These are phyloP conservation scores for Persicaria maculosa DNA, from an alignment of 148 eudicot species.

Conservation along the genomic window DNA sequence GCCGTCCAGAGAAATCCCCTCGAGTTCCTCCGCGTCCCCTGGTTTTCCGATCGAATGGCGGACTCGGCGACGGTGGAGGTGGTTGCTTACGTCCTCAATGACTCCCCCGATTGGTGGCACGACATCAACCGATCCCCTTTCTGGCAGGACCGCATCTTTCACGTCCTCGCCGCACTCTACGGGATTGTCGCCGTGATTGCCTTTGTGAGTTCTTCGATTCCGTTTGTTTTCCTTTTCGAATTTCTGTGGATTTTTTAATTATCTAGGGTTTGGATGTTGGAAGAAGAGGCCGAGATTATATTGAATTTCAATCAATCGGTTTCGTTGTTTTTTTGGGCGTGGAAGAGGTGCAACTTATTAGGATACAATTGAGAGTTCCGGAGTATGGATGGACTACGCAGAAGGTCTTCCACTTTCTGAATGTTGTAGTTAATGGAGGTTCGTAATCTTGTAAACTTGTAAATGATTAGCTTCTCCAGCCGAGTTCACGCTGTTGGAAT, in stretches of 20 bases:
- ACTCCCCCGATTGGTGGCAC: slow-evolving; percentile 67
- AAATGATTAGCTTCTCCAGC: not conserved
- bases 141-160: slow-evolving; percentile 93
- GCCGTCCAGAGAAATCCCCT: not conserved
- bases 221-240: not conserved
- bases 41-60: slow-evolving; percentile 17
- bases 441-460: slow-evolving; percentile 17
- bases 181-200: slow-evolving; percentile 78
- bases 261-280: not conserved
- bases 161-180: slow-evolving; percentile 58
- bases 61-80: slow-evolving; percentile 35
- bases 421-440: slow-evolving; percentile 94
- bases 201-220: slow-evolving; percentile 30
- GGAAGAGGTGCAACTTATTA: slow-evolving; percentile 73
- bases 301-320: too few species aligned
- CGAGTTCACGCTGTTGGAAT: not conserved
- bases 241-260: not conserved
- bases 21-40: slow-evolving; percentile 1
- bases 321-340: not conserved
- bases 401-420: slow-evolving; percentile 95
- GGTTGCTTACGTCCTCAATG: slow-evolving; percentile 36
- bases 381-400: slow-evolving; percentile 99
- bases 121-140: slow-evolving; percentile 42
- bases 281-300: not conserved
- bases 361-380: slow-evolving; percentile 94